Conservation (phyloP, 495 filamentous ascomycete species). For the Podospora pseudocomata region DNA sequence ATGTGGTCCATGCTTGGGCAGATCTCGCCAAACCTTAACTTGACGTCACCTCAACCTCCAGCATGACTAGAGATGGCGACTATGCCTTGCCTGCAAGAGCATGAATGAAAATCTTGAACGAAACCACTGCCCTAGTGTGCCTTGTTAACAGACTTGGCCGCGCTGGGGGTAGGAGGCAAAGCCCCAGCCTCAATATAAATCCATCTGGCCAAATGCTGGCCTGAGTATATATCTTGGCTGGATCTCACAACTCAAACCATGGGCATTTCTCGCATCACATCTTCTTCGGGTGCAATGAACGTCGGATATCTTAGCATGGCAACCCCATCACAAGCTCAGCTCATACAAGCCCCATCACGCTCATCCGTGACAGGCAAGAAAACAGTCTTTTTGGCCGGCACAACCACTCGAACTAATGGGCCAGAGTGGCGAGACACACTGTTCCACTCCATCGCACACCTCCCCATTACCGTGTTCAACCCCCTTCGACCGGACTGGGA, state of each 20-base stretch:
- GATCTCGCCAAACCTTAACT: neutral
- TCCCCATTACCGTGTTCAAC: conserved; percentile 57
- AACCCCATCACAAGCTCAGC: conserved; percentile 18
- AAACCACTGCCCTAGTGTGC: neutral
- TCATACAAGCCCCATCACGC: conserved; percentile 34
- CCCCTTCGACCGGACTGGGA: conserved; percentile 56
- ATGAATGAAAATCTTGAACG: no score
- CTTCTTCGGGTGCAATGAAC: neutral
- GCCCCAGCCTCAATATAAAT: neutral
- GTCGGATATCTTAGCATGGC: neutral
- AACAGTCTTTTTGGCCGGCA: conserved; percentile 45
- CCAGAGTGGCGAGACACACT: conserved; percentile 44
- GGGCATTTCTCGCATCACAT: neutral
- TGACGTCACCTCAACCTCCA: neutral
- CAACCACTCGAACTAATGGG: conserved; percentile 28
- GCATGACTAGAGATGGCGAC: no score
- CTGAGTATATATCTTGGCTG: no score
- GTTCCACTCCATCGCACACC: conserved; percentile 30
- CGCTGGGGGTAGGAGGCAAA: neutral
- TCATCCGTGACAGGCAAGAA: conserved; percentile 23
- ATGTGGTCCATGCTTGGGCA: neutral
- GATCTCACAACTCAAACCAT: no score
- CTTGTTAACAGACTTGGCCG: neutral
- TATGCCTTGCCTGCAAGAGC: no score
- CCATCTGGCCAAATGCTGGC: no score